Evolutionary conservation across 306 rosid genomes (phyloP).

Genomic region (Pyrus bretschneideri): DNA sequence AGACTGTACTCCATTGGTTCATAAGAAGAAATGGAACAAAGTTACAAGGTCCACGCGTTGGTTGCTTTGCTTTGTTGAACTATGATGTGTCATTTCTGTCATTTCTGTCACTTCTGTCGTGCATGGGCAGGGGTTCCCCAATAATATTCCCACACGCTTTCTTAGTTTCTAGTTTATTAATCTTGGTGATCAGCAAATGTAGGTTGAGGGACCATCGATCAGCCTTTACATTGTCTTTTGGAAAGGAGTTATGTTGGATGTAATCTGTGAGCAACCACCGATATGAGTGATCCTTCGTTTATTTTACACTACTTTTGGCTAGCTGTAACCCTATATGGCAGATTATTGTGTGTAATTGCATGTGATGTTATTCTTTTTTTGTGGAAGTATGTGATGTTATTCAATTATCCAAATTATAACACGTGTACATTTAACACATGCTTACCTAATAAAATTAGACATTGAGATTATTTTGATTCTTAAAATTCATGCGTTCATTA

Average conservation of each 20-base stretch:
- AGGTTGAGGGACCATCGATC: neutral
- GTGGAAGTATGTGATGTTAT: too few relatives aligned
- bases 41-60: conserved; percentile 60
- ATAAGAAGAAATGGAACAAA: neutral
- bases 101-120: neutral
- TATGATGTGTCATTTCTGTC: neutral
- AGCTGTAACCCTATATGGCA: too few relatives aligned
- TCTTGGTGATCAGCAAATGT: neutral
- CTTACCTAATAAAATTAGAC: too few relatives aligned
- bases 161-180: conserved; percentile 4
- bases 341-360: too few relatives aligned
- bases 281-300: neutral
- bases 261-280: neutral
- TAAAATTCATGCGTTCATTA: too few relatives aligned
- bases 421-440: too few relatives aligned
- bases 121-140: conserved; percentile 17
- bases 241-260: neutral
- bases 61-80: conserved; percentile 49
- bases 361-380: too few relatives aligned
- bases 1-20: conserved; percentile 53
- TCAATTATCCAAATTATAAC: too few relatives aligned
- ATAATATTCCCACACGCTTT: conserved; percentile 17
- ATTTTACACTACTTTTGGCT: neutral
- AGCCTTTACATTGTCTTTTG: neutral
- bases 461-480: too few relatives aligned